These are phyloP conservation scores for Moelleriella libera DNA, from an alignment of 2,329 filamentous ascomycete genomes.

Conservation along the genomic window DNA sequence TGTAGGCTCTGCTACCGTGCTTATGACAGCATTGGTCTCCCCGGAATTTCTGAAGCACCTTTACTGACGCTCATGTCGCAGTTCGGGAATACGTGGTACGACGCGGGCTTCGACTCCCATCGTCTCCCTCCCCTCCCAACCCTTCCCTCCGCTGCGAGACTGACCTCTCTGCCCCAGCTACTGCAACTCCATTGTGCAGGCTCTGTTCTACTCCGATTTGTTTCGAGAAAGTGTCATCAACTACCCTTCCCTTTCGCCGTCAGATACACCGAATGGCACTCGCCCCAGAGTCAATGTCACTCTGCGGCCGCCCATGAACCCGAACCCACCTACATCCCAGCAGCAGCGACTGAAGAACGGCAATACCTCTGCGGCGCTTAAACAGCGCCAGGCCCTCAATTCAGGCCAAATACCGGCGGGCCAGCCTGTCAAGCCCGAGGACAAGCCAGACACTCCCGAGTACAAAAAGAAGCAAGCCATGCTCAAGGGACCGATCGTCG, in stretches of 20 bases:
- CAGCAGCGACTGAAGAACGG: constrained; percentile 36
- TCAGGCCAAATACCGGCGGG: constrained; percentile 38
- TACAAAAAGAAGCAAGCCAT: constrained; percentile 97
- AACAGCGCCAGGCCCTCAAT: constrained; percentile 40
- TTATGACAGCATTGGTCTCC: neutral
- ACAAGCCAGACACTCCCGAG: constrained; percentile 87
- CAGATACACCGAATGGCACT: constrained; percentile 51
- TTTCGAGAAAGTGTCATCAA: constrained; percentile 92
- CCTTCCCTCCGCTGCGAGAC: neutral
- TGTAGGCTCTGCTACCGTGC: constrained; percentile 39
- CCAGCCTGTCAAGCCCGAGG: constrained; percentile 58
- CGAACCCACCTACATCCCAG: constrained; percentile 20
- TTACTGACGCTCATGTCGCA: constrained; percentile 21
- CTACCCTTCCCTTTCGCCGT: constrained; percentile 62
- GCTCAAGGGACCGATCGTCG: constrained; percentile 72
- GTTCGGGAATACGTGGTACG: constrained; percentile 96
- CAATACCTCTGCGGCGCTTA: constrained; percentile 39
- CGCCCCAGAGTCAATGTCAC: constrained; percentile 44
- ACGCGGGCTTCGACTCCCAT: neutral
- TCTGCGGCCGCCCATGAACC: constrained; percentile 40
- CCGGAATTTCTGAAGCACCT: neutral
- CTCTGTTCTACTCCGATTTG: constrained; percentile 85
- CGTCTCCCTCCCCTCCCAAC: neutral
- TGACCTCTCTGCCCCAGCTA: constrained; percentile 45
- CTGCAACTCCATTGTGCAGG: constrained; percentile 96